Evolutionary conservation across 139 green algal genomes (phyloP).

Genomic region (Picochlorum sp.): DNA sequence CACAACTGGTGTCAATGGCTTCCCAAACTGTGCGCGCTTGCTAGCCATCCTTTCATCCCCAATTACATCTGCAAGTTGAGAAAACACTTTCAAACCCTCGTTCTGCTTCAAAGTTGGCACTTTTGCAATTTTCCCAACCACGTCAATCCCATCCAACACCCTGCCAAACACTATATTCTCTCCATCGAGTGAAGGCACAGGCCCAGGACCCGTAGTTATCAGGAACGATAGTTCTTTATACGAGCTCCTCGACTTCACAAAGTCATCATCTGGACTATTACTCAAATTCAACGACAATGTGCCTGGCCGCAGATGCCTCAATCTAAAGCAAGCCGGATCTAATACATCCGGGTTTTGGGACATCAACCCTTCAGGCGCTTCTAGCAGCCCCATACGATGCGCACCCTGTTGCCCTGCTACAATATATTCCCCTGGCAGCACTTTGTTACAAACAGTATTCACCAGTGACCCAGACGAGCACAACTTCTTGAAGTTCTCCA

Average conservation of each 20-base stretch:
- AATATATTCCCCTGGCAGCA: constrained; percentile 21
- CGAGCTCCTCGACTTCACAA: neutral
- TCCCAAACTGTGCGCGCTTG: constrained; percentile 42
- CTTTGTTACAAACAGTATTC: constrained; percentile 29
- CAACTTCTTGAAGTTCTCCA: constrained; percentile 38
- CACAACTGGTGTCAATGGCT: constrained; percentile 52
- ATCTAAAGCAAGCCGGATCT: constrained; percentile 20
- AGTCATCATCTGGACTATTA: constrained; percentile 51
- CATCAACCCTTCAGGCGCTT: constrained; percentile 14
- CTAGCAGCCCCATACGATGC: constrained; percentile 33
- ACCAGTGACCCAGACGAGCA: constrained; percentile 12
- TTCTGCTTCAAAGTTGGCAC: constrained; percentile 40
- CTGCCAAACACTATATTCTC: constrained; percentile 64
- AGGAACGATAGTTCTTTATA: constrained; percentile 23
- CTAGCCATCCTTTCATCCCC: constrained; percentile 48
- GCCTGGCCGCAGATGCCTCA: constrained; percentile 38
- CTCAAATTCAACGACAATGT: constrained; percentile 47
- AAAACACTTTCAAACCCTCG: constrained; percentile 24
- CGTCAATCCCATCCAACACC: constrained; percentile 30
- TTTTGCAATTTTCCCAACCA: constrained; percentile 9
- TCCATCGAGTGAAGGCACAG: constrained; percentile 50
- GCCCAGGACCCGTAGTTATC: constrained; percentile 45
- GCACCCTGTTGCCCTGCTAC: constrained; percentile 24
- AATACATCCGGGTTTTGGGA: constrained; percentile 41
- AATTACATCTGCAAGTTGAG: constrained; percentile 46